Percentiles rank a stretch among this genome's conserved stretches.
Conservation (phyloP, 2,329 filamentous ascomycete genomes). For the Colletotrichum magnum region DNA sequence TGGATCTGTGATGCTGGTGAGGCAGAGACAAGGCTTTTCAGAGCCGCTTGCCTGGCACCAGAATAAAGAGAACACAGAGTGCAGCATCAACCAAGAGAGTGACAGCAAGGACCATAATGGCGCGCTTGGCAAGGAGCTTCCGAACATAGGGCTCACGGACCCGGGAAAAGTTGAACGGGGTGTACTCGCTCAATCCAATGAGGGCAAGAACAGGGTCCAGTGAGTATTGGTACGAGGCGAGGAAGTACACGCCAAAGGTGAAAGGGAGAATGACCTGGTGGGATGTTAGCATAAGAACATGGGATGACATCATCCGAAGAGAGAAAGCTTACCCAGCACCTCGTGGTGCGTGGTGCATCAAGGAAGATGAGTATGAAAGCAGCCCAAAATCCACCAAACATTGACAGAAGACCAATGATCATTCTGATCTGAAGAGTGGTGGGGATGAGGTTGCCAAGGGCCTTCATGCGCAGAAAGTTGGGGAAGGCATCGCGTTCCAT, state of each 20-base stretch:
- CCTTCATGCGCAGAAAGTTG: slow-evolving; percentile 94
- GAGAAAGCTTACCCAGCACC: slow-evolving; percentile 82
- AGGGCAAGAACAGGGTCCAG: slow-evolving; percentile 93
- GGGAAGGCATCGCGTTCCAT: slow-evolving; percentile 99
- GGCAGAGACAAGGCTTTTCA: slow-evolving; percentile 53
- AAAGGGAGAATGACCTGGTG: slow-evolving; percentile 84
- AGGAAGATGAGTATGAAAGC: slow-evolving; percentile 95
- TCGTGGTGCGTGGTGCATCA: slow-evolving; percentile 78
- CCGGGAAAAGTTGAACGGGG: slow-evolving; percentile 89
- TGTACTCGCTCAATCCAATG: slow-evolving; percentile 94
- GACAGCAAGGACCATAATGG: slow-evolving; percentile 83
- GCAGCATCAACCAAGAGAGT: slow-evolving; percentile 83
- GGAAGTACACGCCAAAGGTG: slow-evolving; percentile 88
- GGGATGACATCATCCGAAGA: not conserved
- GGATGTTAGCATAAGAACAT: slow-evolving; percentile 30
- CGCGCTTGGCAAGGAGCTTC: slow-evolving; percentile 85
- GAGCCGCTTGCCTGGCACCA: slow-evolving; percentile 90
- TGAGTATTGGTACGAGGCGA: slow-evolving; percentile 94
- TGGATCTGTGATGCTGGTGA: slow-evolving; percentile 12
- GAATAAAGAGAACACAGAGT: slow-evolving; percentile 91
- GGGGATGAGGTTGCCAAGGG: slow-evolving; percentile 94
- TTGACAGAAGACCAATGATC: slow-evolving; percentile 85
- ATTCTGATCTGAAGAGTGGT: slow-evolving; percentile 89
- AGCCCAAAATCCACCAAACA: slow-evolving; percentile 96
- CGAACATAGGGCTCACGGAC: slow-evolving; percentile 94